Evolutionary conservation across 2,329 filamentous ascomycete genomes (phyloP), one percentile per base, ranked within the genome.

Genomic region (Exophiala sp.): DNA sequence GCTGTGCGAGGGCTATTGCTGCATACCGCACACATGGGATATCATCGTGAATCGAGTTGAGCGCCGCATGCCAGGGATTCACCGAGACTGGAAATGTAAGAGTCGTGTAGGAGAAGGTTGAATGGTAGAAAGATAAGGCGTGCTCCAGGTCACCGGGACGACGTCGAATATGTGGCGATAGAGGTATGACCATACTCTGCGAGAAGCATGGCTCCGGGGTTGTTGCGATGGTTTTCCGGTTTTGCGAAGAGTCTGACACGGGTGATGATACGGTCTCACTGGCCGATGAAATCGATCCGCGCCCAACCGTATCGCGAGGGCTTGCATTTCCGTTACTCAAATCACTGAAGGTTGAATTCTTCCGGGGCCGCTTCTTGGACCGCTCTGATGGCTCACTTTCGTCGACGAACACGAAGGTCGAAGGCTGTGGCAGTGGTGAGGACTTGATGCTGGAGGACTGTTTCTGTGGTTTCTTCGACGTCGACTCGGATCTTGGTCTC

Each of bases 1-100:
- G 50, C 20, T 55, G 52, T 14, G 59, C 54, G 5, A 61, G 38
- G 2, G 59, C 59, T 2, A 56, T 38, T 1, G 53, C 59, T 18
- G 56, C 59, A 35, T 59, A 57, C 5, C 50, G 56, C 4, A 61
- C 55, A 10, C 50, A 61, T 7, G 59, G 56, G 8, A 57, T 46
- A 14, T 55, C 52, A 21, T 61, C 56, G 41, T 60, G 44, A 3
- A 61, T 53, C 10, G 50, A 42, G 3, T 50, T 35, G 14, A 61
- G 50, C 20, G 47, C 54, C 24, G 53, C 47, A 8, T 58, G 59
- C 59, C 59, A 61, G 3, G 59, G 59, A 42, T 61, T 61, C 39
- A 59, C 50, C 12, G 47, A 47, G 11, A 59, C 54, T 3, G 45
- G 36, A 34, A 51, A 61, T 12, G 59, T 61, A 20, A 61, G 59